Percentiles rank a stretch among this genome's conserved stretches.
Conservation (phyloP, 116 monocot genomes). For the Phalaenopsis hybrid region DNA sequence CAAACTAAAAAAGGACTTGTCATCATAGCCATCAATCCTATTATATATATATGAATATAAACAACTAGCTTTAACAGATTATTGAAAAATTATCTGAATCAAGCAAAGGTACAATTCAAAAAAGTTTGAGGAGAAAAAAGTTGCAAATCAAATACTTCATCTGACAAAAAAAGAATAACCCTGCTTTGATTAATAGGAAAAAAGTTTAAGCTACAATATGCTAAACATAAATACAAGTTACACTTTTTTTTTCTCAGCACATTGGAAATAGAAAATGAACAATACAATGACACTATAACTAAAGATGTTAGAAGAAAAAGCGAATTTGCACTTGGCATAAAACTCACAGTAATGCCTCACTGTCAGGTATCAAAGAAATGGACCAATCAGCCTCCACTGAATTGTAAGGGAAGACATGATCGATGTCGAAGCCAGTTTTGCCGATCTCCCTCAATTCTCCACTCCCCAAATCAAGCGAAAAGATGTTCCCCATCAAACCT, state of each 20-base stretch:
- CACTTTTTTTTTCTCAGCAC: not conserved
- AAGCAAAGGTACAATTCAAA: not conserved
- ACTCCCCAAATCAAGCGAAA: not conserved
- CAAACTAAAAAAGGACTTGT: not conserved
- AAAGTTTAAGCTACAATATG: no score
- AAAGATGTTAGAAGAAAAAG: not conserved
- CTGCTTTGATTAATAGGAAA: not conserved
- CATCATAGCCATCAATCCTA: not conserved
- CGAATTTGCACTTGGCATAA: not conserved
- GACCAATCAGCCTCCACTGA: not conserved
- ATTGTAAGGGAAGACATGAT: conserved; percentile 8
- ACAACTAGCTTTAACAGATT: not conserved
- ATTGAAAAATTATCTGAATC: not conserved
- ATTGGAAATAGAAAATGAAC: not conserved
- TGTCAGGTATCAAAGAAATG: not conserved
- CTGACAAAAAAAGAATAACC: not conserved
- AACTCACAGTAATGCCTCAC: not conserved
- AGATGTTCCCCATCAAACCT: not conserved
- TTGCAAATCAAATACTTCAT: not conserved
- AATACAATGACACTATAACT: not conserved
- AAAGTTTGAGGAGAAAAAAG: not conserved
- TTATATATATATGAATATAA: not conserved
- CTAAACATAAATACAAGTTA: not conserved
- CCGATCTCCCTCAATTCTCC: not conserved
- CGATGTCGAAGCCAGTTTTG: not conserved